Evolutionary conservation across 768 basidiomycete species (phyloP), one percentile per base, ranked within the genome.

Genomic region (Termitomyces sp.): DNA sequence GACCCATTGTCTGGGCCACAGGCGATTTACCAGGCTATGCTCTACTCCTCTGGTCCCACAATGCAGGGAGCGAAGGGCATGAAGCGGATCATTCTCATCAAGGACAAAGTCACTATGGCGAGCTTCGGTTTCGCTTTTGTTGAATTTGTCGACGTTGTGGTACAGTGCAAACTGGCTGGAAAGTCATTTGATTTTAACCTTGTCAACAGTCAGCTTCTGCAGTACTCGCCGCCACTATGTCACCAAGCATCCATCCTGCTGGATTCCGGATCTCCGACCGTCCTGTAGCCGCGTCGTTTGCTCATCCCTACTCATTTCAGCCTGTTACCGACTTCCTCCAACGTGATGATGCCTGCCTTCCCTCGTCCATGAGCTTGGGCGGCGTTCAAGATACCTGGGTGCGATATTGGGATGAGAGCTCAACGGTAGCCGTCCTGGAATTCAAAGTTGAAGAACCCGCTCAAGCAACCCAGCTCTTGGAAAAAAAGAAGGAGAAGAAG

Each of bases 101-200:
- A 92, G 69, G 95, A 98, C 73, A 88, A 89, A 66, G 82, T 85
- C 16, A 92, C 91, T 0, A 80, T 89, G 77, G 87, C 88, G 5
- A 92, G 92, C 69, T 95, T 91, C 79, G 92, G 97, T 11, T 96
- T 95, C 68, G 86, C 90, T 0, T 98, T 99, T 67, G 90, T 97
- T 10, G 95, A 98, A 65, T 92, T 98, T 63, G 77, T 89, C 17
- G 91, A 95, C 61, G 70, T 86, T 6, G 84, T 89, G 78, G 96
- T 95, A 73, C 60, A 76, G 65, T 29, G 5, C 38, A 17, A 29
- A 9, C 4, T 3, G 56, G 50, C n/a, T 23, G 40, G 16, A 31
- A 16, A 21, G 2, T 43, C 44, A 27, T 51, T 48, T 34, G 45
- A 31, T 17, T 40, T 25, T 59, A 66, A 57, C 59, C 51, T 54